Evolutionary conservation across 2,329 filamentous ascomycete genomes (phyloP).

Genomic region (Cadophora luteo-olivacea): DNA sequence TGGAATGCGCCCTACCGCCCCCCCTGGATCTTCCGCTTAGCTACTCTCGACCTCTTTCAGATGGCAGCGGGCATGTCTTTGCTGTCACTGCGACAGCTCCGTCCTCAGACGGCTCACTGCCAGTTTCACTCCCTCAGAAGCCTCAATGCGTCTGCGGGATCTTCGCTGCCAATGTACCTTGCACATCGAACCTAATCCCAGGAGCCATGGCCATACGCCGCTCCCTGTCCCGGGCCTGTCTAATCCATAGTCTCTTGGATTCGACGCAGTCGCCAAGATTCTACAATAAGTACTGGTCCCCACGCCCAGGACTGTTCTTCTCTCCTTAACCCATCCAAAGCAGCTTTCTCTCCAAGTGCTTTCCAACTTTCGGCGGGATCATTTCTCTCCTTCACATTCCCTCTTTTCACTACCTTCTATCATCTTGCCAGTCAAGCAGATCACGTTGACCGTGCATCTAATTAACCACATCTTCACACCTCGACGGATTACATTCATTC

Average conservation of each 20-base stretch:
- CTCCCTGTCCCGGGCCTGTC: slow-evolving; percentile 27
- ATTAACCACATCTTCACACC: slow-evolving; percentile 39
- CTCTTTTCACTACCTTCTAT: slow-evolving; percentile 38
- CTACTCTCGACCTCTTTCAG: slow-evolving; percentile 25
- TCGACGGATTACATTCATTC: slow-evolving; percentile 44
- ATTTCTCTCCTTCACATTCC: slow-evolving; percentile 40
- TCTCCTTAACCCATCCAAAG: slow-evolving; percentile 34
- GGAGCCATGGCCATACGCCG: slow-evolving; percentile 13
- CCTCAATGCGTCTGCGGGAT: slow-evolving; percentile 42
- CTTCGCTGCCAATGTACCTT: slow-evolving; percentile 34
- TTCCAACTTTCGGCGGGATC: slow-evolving; percentile 35
- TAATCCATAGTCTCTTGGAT: slow-evolving; percentile 24
- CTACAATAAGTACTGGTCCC: slow-evolving; percentile 41
- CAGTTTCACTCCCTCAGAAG: slow-evolving; percentile 41
- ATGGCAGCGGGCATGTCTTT: slow-evolving; percentile 11
- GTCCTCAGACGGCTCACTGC: slow-evolving; percentile 40
- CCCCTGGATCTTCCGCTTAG: slow-evolving; percentile 32
- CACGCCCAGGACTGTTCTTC: slow-evolving; percentile 28
- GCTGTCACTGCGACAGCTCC: slow-evolving; percentile 16
- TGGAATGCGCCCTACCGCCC: no score
- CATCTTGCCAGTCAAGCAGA: slow-evolving; percentile 46
- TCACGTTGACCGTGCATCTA: slow-evolving; percentile 47
- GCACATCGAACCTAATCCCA: not conserved
- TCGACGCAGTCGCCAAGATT: slow-evolving; percentile 40
- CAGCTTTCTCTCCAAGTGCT: slow-evolving; percentile 34